These are phyloP conservation scores for Coniochaeta prunicola DNA, from an alignment of 2,329 filamentous ascomycete species.

Conservation along the genomic window DNA sequence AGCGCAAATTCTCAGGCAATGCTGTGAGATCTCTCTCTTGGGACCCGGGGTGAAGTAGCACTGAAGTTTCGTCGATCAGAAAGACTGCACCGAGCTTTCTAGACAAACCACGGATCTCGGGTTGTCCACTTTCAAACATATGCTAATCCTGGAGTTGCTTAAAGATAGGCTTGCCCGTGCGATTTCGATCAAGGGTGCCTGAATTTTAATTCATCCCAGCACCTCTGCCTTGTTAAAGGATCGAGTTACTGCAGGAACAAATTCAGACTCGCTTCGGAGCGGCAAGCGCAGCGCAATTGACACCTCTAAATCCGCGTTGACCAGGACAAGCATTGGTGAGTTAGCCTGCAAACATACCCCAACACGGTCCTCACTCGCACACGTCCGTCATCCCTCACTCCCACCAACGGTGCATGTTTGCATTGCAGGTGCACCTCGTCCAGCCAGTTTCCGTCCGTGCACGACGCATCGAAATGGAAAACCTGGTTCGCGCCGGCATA, in stretches of 20 bases:
- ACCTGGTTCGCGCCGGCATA: conserved; percentile 11
- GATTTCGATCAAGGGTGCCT: not conserved
- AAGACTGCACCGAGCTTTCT: not conserved
- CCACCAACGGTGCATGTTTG: not conserved
- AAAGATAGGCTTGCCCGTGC: not conserved
- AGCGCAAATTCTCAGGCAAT: not conserved
- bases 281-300: not conserved
- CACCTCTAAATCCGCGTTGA: not conserved
- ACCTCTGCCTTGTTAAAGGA: not conserved
- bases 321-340: conserved; percentile 4
- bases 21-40: not conserved
- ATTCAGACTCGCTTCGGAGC: not conserved
- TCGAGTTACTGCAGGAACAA: conserved; percentile 1
- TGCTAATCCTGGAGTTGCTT: not conserved
- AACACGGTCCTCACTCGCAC: not conserved
- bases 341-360: not conserved
- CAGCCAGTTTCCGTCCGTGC: not conserved
- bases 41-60: not conserved
- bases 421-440: not conserved
- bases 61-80: not conserved
- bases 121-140: not conserved
- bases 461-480: conserved; percentile 1
- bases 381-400: not conserved
- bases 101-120: not conserved
- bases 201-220: not conserved